A percentile compares a stretch with the other conserved stretches of the same genome.
These are phyloP conservation scores for Lepidium sativum DNA, from an alignment of 345 rosid species.

Conservation along the genomic window DNA sequence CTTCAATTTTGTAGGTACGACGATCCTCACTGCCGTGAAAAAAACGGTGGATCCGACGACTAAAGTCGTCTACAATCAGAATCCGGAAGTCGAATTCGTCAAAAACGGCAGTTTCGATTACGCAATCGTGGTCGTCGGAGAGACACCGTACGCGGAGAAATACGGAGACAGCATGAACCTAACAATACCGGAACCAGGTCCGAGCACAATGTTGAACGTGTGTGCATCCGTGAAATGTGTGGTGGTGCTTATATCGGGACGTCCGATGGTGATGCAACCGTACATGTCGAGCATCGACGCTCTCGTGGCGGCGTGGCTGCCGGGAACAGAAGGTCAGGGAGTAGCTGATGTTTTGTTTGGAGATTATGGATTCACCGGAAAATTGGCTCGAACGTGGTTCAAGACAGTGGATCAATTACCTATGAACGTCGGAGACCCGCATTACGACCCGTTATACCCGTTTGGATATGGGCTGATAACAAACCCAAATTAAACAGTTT, in stretches of 20 bases:
- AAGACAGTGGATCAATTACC: conserved; percentile 61
- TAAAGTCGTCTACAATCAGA: conserved; percentile 33
- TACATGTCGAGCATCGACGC: conserved; percentile 40
- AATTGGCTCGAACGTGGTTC: conserved; percentile 59
- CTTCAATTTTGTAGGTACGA: conserved; percentile 42
- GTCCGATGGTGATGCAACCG: conserved; percentile 65
- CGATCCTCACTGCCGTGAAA: conserved; percentile 54
- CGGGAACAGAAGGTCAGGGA: conserved; percentile 79
- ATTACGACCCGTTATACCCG: conserved; percentile 54
- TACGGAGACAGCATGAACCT: conserved; percentile 56
- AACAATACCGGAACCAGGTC: conserved; percentile 52
- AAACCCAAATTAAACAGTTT: background rate
- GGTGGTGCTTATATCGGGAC: conserved; percentile 51
- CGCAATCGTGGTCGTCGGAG: conserved; percentile 68
- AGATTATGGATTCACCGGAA: conserved; percentile 67
- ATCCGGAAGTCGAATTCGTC: conserved; percentile 37
- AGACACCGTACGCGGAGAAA: conserved; percentile 66
- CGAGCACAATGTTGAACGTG: conserved; percentile 36
- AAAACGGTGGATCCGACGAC: conserved; percentile 45
- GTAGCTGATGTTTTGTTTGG: conserved; percentile 72
- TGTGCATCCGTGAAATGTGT: conserved; percentile 57
- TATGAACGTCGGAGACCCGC: conserved; percentile 56
- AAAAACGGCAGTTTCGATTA: conserved; percentile 40
- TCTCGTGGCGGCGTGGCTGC: conserved; percentile 82
- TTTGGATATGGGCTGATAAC: conserved; percentile 55